phyloP scores from a whole-genome alignment of 768 basidiomycete genomes.

The Calocybe cyanea region DNA sequence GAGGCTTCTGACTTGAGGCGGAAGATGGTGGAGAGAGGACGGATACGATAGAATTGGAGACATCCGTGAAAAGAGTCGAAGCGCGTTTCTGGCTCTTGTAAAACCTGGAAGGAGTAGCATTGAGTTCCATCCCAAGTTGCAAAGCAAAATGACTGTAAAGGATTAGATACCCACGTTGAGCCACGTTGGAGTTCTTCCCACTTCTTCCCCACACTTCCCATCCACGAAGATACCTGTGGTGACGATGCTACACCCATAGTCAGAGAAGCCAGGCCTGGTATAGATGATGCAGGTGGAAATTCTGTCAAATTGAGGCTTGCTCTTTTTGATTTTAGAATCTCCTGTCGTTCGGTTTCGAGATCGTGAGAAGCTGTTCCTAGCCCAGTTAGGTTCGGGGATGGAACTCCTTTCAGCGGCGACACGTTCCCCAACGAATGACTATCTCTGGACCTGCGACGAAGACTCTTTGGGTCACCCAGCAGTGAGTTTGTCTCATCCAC shows the following conservation, averaged over 20 bases:
- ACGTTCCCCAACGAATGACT: too few relatives aligned
- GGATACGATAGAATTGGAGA: slow-evolving; percentile 52
- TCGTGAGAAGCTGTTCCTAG: slow-evolving; percentile 10
- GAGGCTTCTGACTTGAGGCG: slow-evolving; percentile 15
- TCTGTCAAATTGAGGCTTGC: slow-evolving; percentile 14
- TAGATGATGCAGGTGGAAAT: slow-evolving; percentile 32
- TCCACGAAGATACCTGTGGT: slow-evolving; percentile 39
- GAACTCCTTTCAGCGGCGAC: not conserved
- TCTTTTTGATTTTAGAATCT: slow-evolving; percentile 8
- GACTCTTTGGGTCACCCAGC: slow-evolving; percentile 16
- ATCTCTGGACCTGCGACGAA: slow-evolving; percentile 22
- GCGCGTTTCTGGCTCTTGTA: slow-evolving; percentile 67
- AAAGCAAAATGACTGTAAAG: slow-evolving; percentile 25
- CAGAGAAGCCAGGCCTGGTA: slow-evolving; percentile 36
- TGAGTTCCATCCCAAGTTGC: not conserved
- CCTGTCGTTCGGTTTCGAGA: not conserved
- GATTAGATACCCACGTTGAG: slow-evolving; percentile 35
- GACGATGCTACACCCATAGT: slow-evolving; percentile 15
- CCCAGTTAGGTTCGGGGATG: not conserved
- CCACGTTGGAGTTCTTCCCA: slow-evolving; percentile 54
- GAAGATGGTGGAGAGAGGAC: slow-evolving; percentile 38
- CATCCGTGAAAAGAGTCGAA: slow-evolving; percentile 60
- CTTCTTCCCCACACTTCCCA: slow-evolving; percentile 58
- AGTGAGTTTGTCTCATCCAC: slow-evolving; percentile 7
- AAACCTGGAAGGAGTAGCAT: slow-evolving; percentile 39